Evolutionary conservation across 2,329 filamentous ascomycete genomes (phyloP), one percentile per base, ranked within the genome.

Genomic region (Neoascochyta sp.): DNA sequence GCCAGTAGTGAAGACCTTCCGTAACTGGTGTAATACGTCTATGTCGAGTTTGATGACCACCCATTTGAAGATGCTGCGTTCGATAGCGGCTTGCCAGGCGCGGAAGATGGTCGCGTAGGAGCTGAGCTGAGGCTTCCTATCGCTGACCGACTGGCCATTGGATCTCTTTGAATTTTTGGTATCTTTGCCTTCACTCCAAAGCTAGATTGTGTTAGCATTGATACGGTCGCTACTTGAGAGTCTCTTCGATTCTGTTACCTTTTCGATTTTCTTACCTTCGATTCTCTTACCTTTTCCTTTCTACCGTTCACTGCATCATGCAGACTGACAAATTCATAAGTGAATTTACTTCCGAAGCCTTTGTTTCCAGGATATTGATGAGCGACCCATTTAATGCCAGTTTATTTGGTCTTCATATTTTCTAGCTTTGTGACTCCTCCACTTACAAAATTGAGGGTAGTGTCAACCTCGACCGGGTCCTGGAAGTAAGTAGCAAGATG

Each of bases 261-360:
- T n/a, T 26, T 26, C 5, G 22, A 26, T 16, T 27, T 13, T 11
- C 24, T 26, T 26, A 16, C 14, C 19, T 18, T 16, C 24, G n/a
- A 16, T 17, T 6, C 9, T 26, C 24, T 10, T 18, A 26, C 24
- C 16, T 7, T 6, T 10, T 19, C 16, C 16, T 19, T 27, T 7
- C 16, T 20, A 3, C 5, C 4, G 9, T 27, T 27, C 3, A 27
- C 25, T 3, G 11, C 25, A 12, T 27, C 25, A 13, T 27, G 25
- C n/a, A 27, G 16, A 19, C 16, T 27, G 25, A 27, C 25, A 13
- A 27, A 27, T 9, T 20, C 25, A 14, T 12, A 20, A 14, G 16
- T 3, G 16, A 27, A 27, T 3, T 9, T 10, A 16, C n/a, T 26
- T 9, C 8, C 7, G 6, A 10, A 8, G 4, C 8, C 13, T 11